Evolutionary conservation across 2,329 filamentous ascomycete genomes (phyloP).

Genomic region (Pseudocercospora musae): DNA sequence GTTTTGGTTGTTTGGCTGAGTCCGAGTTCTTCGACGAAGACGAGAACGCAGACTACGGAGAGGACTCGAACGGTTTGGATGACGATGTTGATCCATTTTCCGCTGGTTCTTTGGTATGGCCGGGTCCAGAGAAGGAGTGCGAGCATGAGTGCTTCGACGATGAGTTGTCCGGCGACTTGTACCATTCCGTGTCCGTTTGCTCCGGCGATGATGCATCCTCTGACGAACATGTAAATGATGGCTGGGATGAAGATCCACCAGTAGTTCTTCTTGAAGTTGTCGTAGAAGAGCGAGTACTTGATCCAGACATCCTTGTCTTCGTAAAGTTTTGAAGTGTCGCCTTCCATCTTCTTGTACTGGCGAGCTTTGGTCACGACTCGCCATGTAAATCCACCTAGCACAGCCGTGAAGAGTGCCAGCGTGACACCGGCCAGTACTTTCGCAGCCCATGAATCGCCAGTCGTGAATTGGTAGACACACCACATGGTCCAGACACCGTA

Average conservation of each 20-base stretch:
- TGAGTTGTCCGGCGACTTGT: conserved; percentile 75
- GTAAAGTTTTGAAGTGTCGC: conserved; percentile 70
- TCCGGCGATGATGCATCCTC: conserved; percentile 80
- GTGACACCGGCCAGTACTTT: conserved; percentile 80
- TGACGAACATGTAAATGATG: conserved; percentile 87
- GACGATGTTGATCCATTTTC: conserved; percentile 88
- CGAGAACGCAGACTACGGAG: conserved; percentile 81
- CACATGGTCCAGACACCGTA: conserved; percentile 96
- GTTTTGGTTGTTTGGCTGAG: conserved; percentile 91
- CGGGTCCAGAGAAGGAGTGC: conserved; percentile 75
- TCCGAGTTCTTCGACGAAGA: conserved; percentile 91
- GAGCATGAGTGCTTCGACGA: conserved; percentile 78
- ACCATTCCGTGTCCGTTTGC: conserved; percentile 80
- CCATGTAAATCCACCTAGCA: conserved; percentile 79
- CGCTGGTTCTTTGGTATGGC: conserved; percentile 81
- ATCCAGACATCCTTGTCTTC: conserved; percentile 88
- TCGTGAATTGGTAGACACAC: conserved; percentile 92
- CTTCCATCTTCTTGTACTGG: conserved; percentile 70
- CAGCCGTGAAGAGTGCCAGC: conserved; percentile 71
- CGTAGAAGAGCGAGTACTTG: conserved; percentile 97
- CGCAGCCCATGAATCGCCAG: conserved; percentile 91
- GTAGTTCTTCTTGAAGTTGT: conserved; percentile 87
- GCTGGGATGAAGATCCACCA: conserved; percentile 95
- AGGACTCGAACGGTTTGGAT: conserved; percentile 87
- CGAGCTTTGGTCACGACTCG: conserved; percentile 76